These are phyloP conservation scores for Blastobotrys peoriensis DNA, from an alignment of 805 yeast species.

Conservation along the genomic window DNA sequence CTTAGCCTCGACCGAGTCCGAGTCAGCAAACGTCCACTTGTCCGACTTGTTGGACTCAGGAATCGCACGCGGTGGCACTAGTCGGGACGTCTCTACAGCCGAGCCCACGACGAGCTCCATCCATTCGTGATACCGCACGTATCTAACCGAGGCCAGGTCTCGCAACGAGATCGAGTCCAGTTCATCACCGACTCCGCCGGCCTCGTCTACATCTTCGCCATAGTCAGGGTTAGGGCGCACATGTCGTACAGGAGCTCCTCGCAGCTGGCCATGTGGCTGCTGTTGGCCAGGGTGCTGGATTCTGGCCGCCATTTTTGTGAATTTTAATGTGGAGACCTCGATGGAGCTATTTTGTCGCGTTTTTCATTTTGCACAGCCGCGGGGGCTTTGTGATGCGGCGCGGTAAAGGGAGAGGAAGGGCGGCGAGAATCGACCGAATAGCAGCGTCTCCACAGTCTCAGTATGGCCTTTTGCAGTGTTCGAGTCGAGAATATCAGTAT, in stretches of 20 bases:
- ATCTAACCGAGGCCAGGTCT: constrained; percentile 37
- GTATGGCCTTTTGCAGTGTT: too few species aligned
- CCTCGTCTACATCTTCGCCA: constrained; percentile 21
- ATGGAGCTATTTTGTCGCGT: neutral
- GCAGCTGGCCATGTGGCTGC: constrained; percentile 20
- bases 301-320: neutral
- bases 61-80: constrained; percentile 17
- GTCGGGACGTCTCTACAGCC: constrained; percentile 26
- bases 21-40: constrained; percentile 15
- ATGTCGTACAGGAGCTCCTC: constrained; percentile 18
- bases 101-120: constrained; percentile 36
- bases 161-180: constrained; percentile 36
- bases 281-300: constrained; percentile 9
- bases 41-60: constrained; percentile 5
- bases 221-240: constrained; percentile 4
- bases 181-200: constrained; percentile 33
- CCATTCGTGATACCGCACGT: constrained; percentile 41
- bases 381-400: neutral
- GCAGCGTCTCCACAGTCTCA: neutral
- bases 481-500: too few species aligned
- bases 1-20: constrained; percentile 17
- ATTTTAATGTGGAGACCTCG: too few species aligned
- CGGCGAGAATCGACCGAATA: neutral
- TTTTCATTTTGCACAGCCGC: neutral
- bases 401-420: neutral